phyloP scores from a whole-genome alignment of 352 stramenopile genomes.

The Globisporangium cystogenes region DNA sequence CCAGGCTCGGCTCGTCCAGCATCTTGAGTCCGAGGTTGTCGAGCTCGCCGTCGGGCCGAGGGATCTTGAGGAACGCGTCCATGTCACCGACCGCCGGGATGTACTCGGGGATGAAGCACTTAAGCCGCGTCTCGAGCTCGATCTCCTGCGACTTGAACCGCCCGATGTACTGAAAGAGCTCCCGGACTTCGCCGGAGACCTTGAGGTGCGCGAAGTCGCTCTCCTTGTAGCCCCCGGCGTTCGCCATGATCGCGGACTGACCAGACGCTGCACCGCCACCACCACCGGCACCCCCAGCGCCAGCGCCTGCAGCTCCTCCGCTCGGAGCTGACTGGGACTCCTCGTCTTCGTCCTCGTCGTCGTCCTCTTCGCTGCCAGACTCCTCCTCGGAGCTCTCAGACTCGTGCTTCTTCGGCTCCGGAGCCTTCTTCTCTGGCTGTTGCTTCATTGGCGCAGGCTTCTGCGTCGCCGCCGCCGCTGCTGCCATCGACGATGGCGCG shows the following conservation, averaged over 20 bases:
- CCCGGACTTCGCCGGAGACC: constrained; percentile 85
- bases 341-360: constrained; percentile 61
- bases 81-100: constrained; percentile 96
- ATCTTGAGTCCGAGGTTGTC: constrained; percentile 92
- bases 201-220: constrained; percentile 86
- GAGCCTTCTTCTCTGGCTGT: constrained; percentile 31
- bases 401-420: constrained; percentile 48
- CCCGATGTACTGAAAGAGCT: constrained; percentile 93
- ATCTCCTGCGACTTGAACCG: constrained; percentile 95
- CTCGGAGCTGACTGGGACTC: constrained; percentile 19
- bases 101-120: constrained; percentile 96
- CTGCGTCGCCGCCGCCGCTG: constrained; percentile 7
- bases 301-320: constrained; percentile 1
- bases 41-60: constrained; percentile 84
- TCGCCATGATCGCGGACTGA: constrained; percentile 60
- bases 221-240: constrained; percentile 80
- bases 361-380: constrained; percentile 58
- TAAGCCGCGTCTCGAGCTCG: constrained; percentile 93
- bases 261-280: constrained; percentile 12
- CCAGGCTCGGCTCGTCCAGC: constrained; percentile 90
- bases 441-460: constrained; percentile 27
- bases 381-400: constrained; percentile 68
- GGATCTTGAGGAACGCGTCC: constrained; percentile 96
- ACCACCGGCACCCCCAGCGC: constrained; percentile 5
- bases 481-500: not conserved